These are phyloP conservation scores for Globomyces sp. DNA, from an alignment of 371 early-diverging fungal species.

Conservation along the genomic window DNA sequence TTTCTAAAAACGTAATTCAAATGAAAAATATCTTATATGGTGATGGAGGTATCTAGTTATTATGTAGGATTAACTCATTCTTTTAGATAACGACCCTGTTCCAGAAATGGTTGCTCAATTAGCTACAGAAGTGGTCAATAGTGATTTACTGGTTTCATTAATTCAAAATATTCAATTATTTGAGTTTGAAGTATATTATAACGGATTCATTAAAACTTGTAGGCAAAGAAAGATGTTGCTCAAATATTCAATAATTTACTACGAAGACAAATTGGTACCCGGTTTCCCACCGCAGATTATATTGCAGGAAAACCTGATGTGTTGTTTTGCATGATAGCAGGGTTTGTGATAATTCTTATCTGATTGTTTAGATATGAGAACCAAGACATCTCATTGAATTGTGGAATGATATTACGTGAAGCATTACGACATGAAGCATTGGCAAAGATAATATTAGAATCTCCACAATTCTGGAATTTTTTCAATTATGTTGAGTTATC, in stretches of 20 bases:
- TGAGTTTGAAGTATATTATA: conserved; percentile 74
- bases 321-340: conserved; percentile 73
- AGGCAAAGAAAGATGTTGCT: conserved; percentile 96
- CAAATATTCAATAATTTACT: conserved; percentile 95
- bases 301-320: conserved; percentile 74
- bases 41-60: conserved; percentile 67
- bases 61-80: background rate
- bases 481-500: conserved; percentile 93
- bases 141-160: conserved; percentile 80
- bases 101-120: conserved; percentile 92
- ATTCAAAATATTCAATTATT: conserved; percentile 82
- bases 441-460: conserved; percentile 78
- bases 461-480: conserved; percentile 85
- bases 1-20: conserved; percentile 83
- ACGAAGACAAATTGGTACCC: conserved; percentile 89
- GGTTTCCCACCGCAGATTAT: conserved; percentile 95
- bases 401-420: conserved; percentile 95
- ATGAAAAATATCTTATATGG: conserved; percentile 94
- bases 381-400: conserved; percentile 93
- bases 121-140: conserved; percentile 90
- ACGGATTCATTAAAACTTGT: conserved; percentile 34
- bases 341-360: conserved; percentile 57
- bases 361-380: conserved; percentile 67
- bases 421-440: conserved; percentile 92
- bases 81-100: conserved; percentile 73